Base-by-base conservation (phyloP, 768 basidiomycete genomes). In the Dioszegia aurantiaca region DNA sequence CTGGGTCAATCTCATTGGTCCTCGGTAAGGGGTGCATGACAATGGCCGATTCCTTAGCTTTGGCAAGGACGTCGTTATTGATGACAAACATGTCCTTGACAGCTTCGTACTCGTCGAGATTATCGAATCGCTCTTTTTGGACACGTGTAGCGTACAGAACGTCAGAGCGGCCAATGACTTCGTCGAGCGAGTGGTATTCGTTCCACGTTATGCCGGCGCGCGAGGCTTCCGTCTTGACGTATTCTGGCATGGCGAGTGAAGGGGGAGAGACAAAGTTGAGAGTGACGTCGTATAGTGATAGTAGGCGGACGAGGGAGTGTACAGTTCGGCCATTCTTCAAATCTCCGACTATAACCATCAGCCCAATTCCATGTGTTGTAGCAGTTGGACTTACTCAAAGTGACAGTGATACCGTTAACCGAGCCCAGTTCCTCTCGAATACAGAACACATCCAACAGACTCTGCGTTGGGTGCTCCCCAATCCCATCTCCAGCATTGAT, bases 1-100 rank as follows among this genome's bases (percentile, higher is more conserved):
- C 93, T 2, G 91, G 90, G 74, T 97, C 94, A 68, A 99, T 97
- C 87, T 99, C 95, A 59, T 89, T 90, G 49, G 94, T 85, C 69
- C 95, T 79, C 14, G 95, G 95, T 21, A 99, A 81, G n/a, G 95
- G 95, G 77, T 99, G 95, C 92, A 99, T 94, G 64, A 98, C 91
- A 58, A 98, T 97, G 86, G 95, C 90, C 53, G 92, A 89, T 63
- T 90, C 87, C 80, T 98, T 98, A 10, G 95, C 94, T 41, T 88
- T 82, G 4, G 91, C 85, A 26, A 99, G 81, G 30, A 98, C 85
- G 11, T 93, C 89, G 71, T 98, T 95, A 77, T 98, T 90, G 55
- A 99, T 84, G 31, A 90, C 81, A 75, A 94, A 98, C 16, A 86
- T 84, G 72, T 94, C 88, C 80, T 90, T 95, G 68, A 95, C 90